Evolutionary conservation across 2,329 filamentous ascomycete species (phyloP).

Genomic region (Paraconiothyrium sp.): DNA sequence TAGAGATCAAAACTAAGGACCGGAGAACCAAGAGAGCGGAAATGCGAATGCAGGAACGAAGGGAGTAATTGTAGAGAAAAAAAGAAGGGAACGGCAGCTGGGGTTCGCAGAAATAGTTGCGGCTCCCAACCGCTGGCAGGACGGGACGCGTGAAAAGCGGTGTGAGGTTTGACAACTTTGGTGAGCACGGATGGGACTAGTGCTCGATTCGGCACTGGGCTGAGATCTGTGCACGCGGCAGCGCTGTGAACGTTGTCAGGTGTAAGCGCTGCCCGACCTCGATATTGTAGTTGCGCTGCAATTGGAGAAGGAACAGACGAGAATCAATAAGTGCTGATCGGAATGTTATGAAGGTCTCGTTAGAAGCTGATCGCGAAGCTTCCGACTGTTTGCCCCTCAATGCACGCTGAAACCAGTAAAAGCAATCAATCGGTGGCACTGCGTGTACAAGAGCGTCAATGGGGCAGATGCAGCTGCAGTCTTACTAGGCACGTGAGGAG

Average conservation of each 20-base stretch:
- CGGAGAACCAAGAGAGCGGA: conserved; percentile 18
- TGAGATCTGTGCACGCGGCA: conserved; percentile 38
- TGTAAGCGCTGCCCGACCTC: conserved; percentile 33
- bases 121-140: conserved; percentile 30
- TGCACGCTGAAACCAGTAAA: neutral
- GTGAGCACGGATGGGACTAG: conserved; percentile 39
- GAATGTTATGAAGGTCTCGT: neutral
- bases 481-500: conserved; percentile 18
- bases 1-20: neutral
- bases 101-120: conserved; percentile 31
- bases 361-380: neutral
- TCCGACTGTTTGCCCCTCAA: neutral
- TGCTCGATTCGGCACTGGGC: conserved; percentile 31
- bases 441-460: neutral
- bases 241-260: conserved; percentile 48
- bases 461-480: conserved; percentile 12
- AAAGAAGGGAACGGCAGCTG: conserved; percentile 37
- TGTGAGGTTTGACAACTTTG: conserved; percentile 45
- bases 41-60: conserved; percentile 24
- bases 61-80: conserved; percentile 24
- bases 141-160: conserved; percentile 44
- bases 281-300: conserved; percentile 20
- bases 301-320: neutral
- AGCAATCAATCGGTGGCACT: conserved; percentile 16
- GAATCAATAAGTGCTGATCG: neutral